Percentiles rank a stretch among this genome's conserved stretches.
Evolutionary conservation across 106 monocot species (phyloP).

Genomic region (Allium cepa): DNA sequence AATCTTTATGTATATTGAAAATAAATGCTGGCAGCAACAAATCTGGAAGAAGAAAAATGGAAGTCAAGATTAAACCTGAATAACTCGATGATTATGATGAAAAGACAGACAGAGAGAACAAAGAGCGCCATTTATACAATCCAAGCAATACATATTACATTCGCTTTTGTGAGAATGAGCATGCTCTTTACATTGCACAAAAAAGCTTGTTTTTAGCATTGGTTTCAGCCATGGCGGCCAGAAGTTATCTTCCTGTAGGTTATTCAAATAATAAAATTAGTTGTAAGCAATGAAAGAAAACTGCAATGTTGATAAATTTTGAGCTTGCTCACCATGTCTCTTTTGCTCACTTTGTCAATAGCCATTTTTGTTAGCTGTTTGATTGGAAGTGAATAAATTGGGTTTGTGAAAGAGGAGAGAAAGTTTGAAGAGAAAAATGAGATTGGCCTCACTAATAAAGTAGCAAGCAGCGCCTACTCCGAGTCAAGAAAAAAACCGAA

Average conservation of each 20-base stretch:
- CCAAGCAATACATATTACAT: conserved; percentile 95
- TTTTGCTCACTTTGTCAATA: no score
- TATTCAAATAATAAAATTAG: neutral
- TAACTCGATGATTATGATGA: conserved; percentile 65
- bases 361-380: no score
- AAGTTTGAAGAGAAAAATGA: no score
- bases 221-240: conserved; percentile 90
- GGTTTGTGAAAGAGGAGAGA: no score
- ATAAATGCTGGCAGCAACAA: neutral
- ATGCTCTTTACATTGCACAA: conserved; percentile 81
- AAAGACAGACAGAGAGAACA: conserved; percentile 75
- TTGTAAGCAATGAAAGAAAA: neutral
- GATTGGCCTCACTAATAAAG: no score
- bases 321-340: no score
- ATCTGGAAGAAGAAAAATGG: neutral
- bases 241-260: conserved; percentile 11
- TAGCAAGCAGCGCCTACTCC: no score
- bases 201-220: conserved; percentile 60
- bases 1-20: neutral
- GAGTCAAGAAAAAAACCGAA: no score
- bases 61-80: conserved; percentile 46
- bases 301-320: neutral
- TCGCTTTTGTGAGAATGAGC: conserved; percentile 84
- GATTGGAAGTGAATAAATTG: no score
- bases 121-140: conserved; percentile 69